Evolutionary conservation across 176 grass and related monocot genomes (phyloP).

Genomic region (Canna indica): DNA sequence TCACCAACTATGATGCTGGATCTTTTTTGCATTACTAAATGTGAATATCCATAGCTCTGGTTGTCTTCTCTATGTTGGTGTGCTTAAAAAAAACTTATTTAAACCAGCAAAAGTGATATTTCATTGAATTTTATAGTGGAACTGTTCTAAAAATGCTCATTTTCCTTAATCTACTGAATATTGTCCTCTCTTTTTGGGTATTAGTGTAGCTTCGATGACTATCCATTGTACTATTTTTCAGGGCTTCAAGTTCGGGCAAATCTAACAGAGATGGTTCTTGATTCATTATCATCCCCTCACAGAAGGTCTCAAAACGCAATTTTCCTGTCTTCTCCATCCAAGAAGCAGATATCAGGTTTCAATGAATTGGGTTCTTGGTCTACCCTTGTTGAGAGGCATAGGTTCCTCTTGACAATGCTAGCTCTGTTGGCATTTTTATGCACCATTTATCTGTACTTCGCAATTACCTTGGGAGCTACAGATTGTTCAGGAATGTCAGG

Average conservation of each 20-base stretch:
- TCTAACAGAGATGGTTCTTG: slow-evolving; percentile 50
- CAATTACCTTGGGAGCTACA: slow-evolving; percentile 55
- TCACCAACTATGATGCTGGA: too few relatives aligned
- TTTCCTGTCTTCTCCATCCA: slow-evolving; percentile 36
- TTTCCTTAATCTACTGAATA: neutral
- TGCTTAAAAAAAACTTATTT: too few relatives aligned
- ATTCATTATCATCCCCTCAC: slow-evolving; percentile 74
- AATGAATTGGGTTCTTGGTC: slow-evolving; percentile 64
- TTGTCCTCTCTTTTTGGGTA: neutral
- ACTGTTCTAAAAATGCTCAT: too few relatives aligned
- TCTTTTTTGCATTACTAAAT: too few relatives aligned
- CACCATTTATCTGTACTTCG: slow-evolving; percentile 93
- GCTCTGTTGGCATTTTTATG: slow-evolving; percentile 76
- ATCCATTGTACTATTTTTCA: slow-evolving; percentile 14
- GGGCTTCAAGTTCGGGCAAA: slow-evolving; percentile 14
- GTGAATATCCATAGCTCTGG: too few relatives aligned
- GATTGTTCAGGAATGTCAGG: slow-evolving; percentile 53
- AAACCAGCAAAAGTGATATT: too few relatives aligned
- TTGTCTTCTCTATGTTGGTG: too few relatives aligned
- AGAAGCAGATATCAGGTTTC: slow-evolving; percentile 50
- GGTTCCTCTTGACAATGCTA: slow-evolving; percentile 81
- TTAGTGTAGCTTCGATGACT: neutral
- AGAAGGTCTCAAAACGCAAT: slow-evolving; percentile 62
- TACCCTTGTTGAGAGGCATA: slow-evolving; percentile 62
- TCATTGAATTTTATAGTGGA: too few relatives aligned